Percentiles rank a stretch among this genome's conserved stretches.
phyloP scores from a whole-genome alignment of 2,329 filamentous ascomycete genomes.

The Fusarium humuli region DNA sequence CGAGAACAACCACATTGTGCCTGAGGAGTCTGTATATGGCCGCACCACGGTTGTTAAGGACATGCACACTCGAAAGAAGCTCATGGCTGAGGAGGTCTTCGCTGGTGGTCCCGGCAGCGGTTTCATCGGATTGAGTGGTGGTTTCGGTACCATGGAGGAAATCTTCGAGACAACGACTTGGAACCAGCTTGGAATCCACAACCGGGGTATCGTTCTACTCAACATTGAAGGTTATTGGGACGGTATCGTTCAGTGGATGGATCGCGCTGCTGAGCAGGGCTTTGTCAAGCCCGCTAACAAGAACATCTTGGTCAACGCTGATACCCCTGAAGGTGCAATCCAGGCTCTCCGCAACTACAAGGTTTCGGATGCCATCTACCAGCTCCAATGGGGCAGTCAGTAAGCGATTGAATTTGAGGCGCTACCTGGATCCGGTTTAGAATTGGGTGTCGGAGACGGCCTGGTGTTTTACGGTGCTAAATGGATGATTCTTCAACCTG shows the following conservation, averaged over 20 bases:
- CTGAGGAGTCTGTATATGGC: slow-evolving; percentile 77
- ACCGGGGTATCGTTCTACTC: slow-evolving; percentile 79
- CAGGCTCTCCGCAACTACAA: slow-evolving; percentile 78
- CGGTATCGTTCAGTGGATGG: slow-evolving; percentile 84
- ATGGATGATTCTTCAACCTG: slow-evolving; percentile 17
- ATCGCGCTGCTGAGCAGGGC: slow-evolving; percentile 77
- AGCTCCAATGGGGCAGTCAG: slow-evolving; percentile 83
- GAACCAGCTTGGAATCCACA: slow-evolving; percentile 97
- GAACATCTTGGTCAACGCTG: slow-evolving; percentile 82
- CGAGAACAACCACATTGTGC: slow-evolving; percentile 65
- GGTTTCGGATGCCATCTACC: slow-evolving; percentile 78
- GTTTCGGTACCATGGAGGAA: slow-evolving; percentile 96
- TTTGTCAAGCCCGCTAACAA: slow-evolving; percentile 80
- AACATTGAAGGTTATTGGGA: slow-evolving; percentile 96
- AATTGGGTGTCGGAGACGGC: slow-evolving; percentile 16
- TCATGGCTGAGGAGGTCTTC: slow-evolving; percentile 92
- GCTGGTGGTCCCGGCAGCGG: slow-evolving; percentile 84
- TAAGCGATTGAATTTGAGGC: slow-evolving; percentile 50
- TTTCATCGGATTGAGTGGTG: slow-evolving; percentile 89
- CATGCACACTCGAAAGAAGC: slow-evolving; percentile 95
- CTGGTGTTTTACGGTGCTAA: slow-evolving; percentile 37
- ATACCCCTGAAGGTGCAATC: slow-evolving; percentile 78
- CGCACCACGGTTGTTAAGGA: slow-evolving; percentile 88
- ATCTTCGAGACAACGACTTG: slow-evolving; percentile 91
- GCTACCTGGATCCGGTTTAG: slow-evolving; percentile 19